Evolutionary conservation across 2,329 filamentous ascomycete species (phyloP).

Genomic region (Ceratocystis huliohia): DNA sequence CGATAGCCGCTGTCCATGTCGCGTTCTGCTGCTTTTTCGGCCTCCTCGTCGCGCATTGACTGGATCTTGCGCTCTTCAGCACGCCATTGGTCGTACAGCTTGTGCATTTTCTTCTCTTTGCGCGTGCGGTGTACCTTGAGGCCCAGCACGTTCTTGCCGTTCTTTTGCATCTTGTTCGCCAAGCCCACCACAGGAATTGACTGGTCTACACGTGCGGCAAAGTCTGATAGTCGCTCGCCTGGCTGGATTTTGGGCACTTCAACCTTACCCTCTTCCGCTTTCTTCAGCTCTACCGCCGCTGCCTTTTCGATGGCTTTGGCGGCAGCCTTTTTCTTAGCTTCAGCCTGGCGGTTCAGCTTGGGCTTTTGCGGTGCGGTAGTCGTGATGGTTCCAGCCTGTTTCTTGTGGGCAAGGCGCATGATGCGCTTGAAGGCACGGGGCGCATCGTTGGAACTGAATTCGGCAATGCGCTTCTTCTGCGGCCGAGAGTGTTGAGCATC

Average conservation of each 20-base stretch:
- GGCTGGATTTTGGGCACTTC: conserved; percentile 59
- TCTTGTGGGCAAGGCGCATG: conserved; percentile 54
- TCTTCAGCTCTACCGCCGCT: conserved; percentile 50
- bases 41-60: conserved; percentile 52
- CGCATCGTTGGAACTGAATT: conserved; percentile 55
- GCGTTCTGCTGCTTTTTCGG: conserved; percentile 49
- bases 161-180: conserved; percentile 46
- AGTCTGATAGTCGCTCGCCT: conserved; percentile 72
- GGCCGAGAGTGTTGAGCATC: conserved; percentile 29
- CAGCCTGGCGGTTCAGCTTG: conserved; percentile 13
- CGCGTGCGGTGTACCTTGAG: conserved; percentile 59
- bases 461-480: conserved; percentile 27
- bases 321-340: conserved; percentile 15
- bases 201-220: conserved; percentile 69
- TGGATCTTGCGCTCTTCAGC: conserved; percentile 52
- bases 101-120: conserved; percentile 73
- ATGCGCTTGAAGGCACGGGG: conserved; percentile 77
- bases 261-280: conserved; percentile 24
- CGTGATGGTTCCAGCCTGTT: conserved; percentile 17
- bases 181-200: conserved; percentile 65
- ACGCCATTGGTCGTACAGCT: conserved; percentile 65
- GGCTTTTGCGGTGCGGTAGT: conserved; percentile 23
- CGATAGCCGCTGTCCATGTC: conserved; percentile 48
- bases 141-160: conserved; percentile 51
- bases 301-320: conserved; percentile 34